phyloP scores from a whole-genome alignment of 164 flowering plant genomes.

The Litsea cubeba region DNA sequence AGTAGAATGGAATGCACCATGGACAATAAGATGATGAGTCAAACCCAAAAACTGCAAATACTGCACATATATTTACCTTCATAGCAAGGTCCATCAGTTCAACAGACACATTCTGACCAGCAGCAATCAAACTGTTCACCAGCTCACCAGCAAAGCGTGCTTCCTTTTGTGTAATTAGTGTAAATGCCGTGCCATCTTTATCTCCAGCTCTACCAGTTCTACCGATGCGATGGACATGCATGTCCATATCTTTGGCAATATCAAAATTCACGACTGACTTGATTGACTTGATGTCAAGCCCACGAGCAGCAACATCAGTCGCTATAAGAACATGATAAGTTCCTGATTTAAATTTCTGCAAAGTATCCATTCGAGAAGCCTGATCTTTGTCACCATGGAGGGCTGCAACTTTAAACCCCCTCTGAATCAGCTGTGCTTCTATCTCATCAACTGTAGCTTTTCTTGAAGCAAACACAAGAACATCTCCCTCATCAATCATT shows the following conservation, averaged over 20 bases:
- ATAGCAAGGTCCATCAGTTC: slow-evolving; percentile 98
- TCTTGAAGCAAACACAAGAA: slow-evolving; percentile 83
- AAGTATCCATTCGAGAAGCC: slow-evolving; percentile 77
- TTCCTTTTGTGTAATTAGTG: slow-evolving; percentile 86
- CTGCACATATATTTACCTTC: slow-evolving; percentile 56
- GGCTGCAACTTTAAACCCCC: slow-evolving; percentile 74
- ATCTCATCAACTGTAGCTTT: slow-evolving; percentile 87
- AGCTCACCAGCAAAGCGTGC: slow-evolving; percentile 95
- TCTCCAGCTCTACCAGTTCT: slow-evolving; percentile 99
- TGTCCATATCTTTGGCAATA: slow-evolving; percentile 92
- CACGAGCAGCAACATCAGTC: slow-evolving; percentile 98
- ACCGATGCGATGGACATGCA: slow-evolving; percentile 99
- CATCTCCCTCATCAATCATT: slow-evolving; percentile 90
- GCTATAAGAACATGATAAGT: slow-evolving; percentile 81
- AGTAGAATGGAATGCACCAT: background rate
- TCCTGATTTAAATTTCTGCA: slow-evolving; percentile 88
- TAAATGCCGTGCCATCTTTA: slow-evolving; percentile 90
- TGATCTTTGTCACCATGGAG: slow-evolving; percentile 99
- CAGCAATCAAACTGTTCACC: slow-evolving; percentile 90
- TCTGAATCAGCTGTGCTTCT: slow-evolving; percentile 57
- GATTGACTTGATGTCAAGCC: slow-evolving; percentile 91
- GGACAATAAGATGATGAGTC: no score
- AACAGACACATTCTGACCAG: slow-evolving; percentile 86
- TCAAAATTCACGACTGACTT: slow-evolving; percentile 94
- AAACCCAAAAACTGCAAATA: background rate